Percentiles rank a stretch among this genome's conserved stretches.
Conservation (phyloP, 208 protist genomes). For the Plasmodiophora brassicae region DNA sequence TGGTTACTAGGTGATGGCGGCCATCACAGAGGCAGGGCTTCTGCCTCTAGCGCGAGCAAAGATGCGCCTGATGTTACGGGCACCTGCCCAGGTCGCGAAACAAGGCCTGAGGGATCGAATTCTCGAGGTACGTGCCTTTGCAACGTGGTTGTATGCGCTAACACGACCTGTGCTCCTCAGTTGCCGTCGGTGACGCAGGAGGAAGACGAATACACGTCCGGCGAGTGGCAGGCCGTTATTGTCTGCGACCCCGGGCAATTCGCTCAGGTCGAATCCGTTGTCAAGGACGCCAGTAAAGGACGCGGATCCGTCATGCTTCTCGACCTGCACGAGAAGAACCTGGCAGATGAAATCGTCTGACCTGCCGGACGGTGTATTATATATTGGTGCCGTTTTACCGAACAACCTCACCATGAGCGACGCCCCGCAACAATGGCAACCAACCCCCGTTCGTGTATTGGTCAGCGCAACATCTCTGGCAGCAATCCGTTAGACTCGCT, state of each 20-base stretch:
- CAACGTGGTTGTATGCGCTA: too few relatives aligned
- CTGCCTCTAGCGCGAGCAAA: background rate
- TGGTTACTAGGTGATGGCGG: too few relatives aligned
- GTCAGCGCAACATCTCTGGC: too few relatives aligned
- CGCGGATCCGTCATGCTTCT: background rate
- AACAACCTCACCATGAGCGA: too few relatives aligned
- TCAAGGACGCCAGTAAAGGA: background rate
- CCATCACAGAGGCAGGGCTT: background rate
- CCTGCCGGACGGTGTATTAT: too few relatives aligned
- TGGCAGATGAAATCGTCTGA: constrained; percentile 1
- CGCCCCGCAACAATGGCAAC: too few relatives aligned
- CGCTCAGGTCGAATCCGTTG: background rate
- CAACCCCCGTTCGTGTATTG: too few relatives aligned
- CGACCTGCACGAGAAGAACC: constrained; percentile 8
- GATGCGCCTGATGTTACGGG: background rate
- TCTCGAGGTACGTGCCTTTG: too few relatives aligned
- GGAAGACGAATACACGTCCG: background rate
- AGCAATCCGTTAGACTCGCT: too few relatives aligned
- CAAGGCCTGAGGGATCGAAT: background rate
- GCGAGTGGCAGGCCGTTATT: background rate
- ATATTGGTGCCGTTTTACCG: too few relatives aligned
- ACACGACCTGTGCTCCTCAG: too few relatives aligned
- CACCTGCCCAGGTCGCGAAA: background rate
- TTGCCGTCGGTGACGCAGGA: background rate
- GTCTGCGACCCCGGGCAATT: background rate